phyloP scores from a whole-genome alignment of 371 early-diverging fungal species.

The Coemansia linderi region DNA sequence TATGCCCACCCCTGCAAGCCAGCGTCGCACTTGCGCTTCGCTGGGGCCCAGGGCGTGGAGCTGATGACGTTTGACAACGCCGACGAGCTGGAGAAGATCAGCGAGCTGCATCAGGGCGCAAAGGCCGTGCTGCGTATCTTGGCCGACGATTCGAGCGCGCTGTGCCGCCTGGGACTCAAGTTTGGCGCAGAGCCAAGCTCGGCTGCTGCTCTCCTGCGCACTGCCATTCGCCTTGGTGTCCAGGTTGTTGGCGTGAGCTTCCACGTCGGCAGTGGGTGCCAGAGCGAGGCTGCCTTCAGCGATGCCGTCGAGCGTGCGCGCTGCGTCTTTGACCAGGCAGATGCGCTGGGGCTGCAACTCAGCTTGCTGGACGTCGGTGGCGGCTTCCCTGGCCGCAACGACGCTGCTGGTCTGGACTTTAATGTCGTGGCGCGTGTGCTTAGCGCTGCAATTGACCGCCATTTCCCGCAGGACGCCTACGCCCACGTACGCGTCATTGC shows the following conservation, averaged over 20 bases:
- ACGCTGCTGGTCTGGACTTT: conserved; percentile 74
- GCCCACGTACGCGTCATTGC: conserved; percentile 84
- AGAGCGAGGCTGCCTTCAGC: conserved; percentile 83
- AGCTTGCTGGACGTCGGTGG: conserved; percentile 93
- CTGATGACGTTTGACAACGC: conserved; percentile 98
- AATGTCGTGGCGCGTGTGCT: conserved; percentile 82
- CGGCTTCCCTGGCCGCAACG: conserved; percentile 92
- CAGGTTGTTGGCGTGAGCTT: conserved; percentile 90
- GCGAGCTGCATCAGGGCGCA: conserved; percentile 77
- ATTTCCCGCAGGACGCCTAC: conserved; percentile 68
- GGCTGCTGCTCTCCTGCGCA: conserved; percentile 68
- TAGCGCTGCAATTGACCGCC: conserved; percentile 72
- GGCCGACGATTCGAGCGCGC: conserved; percentile 90
- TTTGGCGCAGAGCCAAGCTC: conserved; percentile 87
- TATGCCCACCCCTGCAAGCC: conserved; percentile 99
- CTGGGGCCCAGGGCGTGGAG: conserved; percentile 72
- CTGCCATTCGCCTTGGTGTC: conserved; percentile 79
- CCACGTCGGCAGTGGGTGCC: conserved; percentile 96
- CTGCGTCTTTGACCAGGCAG: conserved; percentile 83
- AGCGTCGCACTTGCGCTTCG: conserved; percentile 87
- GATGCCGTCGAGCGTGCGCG: conserved; percentile 89
- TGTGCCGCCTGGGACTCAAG: conserved; percentile 93
- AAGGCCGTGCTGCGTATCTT: conserved; percentile 89
- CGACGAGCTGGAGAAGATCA: conserved; percentile 94
- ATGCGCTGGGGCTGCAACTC: conserved; percentile 72